Evolutionary conservation across 768 basidiomycete genomes (phyloP).

Genomic region (Myochromella boudieri): DNA sequence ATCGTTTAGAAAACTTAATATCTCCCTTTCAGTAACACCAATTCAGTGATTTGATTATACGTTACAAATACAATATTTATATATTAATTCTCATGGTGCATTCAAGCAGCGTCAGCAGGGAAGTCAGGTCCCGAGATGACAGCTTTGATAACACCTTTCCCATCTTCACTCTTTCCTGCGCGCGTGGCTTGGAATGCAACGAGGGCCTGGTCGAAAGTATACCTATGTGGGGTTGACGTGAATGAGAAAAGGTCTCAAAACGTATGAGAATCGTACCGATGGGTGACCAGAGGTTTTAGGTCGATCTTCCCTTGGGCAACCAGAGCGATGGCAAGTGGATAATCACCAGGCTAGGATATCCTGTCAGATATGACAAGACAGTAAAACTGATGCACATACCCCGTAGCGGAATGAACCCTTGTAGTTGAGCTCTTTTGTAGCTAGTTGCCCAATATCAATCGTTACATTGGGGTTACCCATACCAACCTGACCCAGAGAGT

Average conservation of each 20-base stretch:
- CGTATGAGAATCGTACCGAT: conserved; percentile 48
- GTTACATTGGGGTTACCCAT: conserved; percentile 80
- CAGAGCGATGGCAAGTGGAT: conserved; percentile 81
- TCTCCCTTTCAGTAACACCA: conserved; percentile 4
- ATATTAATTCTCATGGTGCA: background rate
- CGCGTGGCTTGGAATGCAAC: conserved; percentile 83
- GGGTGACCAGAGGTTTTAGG: conserved; percentile 86
- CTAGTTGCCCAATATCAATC: conserved; percentile 68
- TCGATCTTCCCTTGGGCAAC: conserved; percentile 81
- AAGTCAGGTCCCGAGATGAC: conserved; percentile 84
- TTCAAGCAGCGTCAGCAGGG: conserved; percentile 31
- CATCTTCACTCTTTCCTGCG: conserved; percentile 79
- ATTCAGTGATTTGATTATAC: conserved; percentile 3
- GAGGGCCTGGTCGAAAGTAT: conserved; percentile 73
- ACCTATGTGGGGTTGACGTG: conserved; percentile 39
- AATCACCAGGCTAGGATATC: conserved; percentile 69
- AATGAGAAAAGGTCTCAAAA: background rate
- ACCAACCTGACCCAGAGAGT: conserved; percentile 67
- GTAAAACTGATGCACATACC: conserved; percentile 35
- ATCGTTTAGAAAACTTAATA: background rate
- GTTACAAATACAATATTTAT: conserved; percentile 11
- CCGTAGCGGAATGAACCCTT: conserved; percentile 95
- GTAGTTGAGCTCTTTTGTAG: conserved; percentile 76
- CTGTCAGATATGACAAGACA: background rate
- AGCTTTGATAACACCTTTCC: conserved; percentile 85